Evolutionary conservation across 306 rosid genomes (phyloP).

Genomic region (Lathyrus aphaca): DNA sequence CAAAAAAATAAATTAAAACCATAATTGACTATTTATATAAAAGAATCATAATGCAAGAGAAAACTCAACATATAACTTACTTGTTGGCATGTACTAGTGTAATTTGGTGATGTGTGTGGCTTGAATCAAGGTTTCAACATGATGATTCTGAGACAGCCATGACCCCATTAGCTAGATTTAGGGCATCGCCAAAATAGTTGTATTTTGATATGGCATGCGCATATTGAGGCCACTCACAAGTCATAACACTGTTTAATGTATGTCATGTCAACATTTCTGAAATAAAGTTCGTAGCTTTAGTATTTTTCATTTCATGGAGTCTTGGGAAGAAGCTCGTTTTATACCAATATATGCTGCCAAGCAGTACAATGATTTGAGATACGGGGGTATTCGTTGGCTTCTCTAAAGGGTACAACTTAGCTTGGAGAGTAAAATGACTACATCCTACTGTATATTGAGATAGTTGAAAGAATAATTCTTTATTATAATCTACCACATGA

Average conservation of each 20-base stretch:
- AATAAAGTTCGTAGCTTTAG: background rate
- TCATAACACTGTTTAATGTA: constrained; percentile 12
- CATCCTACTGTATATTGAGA: too few relatives aligned
- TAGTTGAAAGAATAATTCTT: too few relatives aligned
- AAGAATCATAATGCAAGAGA: too few relatives aligned
- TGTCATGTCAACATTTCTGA: constrained; percentile 43
- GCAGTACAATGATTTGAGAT: too few relatives aligned
- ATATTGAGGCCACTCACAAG: constrained; percentile 23
- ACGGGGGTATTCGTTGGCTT: too few relatives aligned
- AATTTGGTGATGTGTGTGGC: constrained; percentile 17
- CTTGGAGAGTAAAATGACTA: too few relatives aligned
- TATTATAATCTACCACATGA: too few relatives aligned
- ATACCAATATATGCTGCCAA: background rate
- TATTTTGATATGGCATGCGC: constrained; percentile 31
- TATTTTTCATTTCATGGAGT: background rate
- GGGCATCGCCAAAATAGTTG: constrained; percentile 39
- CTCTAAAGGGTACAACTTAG: too few relatives aligned
- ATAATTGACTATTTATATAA: too few relatives aligned
- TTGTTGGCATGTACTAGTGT: background rate
- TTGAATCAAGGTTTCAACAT: constrained; percentile 37
- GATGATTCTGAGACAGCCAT: constrained; percentile 25
- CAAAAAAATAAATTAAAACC: too few relatives aligned
- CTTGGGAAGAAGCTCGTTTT: background rate
- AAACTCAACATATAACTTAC: too few relatives aligned
- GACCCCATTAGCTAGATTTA: constrained; percentile 41